phyloP scores from a whole-genome alignment of 306 rosid genomes.

The Cicer pinnatifidum region DNA sequence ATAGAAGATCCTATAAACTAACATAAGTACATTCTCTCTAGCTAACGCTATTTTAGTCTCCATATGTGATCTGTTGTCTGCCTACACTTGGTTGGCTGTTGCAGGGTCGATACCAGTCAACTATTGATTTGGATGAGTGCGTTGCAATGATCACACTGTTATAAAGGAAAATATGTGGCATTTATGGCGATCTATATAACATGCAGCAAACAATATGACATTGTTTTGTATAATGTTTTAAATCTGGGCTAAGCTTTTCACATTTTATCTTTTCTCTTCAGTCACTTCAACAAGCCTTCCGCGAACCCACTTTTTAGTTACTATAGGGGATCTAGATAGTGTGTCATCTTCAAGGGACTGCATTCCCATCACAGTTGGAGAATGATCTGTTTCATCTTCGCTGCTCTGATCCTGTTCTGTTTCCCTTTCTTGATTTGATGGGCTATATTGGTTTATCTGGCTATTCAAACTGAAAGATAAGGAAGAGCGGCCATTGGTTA shows the following conservation, averaged over 20 bases:
- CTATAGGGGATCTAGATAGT: conserved; percentile 43
- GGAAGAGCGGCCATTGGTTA: conserved; percentile 48
- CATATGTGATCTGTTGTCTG: conserved; percentile 1
- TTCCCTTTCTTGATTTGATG: conserved; percentile 34
- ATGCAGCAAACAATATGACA: conserved; percentile 34
- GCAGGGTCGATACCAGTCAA: neutral
- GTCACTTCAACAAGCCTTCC: conserved; percentile 84
- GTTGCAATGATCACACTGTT: conserved; percentile 35
- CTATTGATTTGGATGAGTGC: conserved; percentile 27
- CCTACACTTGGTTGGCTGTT: conserved; percentile 21
- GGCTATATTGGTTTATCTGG: conserved; percentile 41
- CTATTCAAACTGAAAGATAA: conserved; percentile 50
- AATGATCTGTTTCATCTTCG: conserved; percentile 44
- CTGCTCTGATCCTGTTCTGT: conserved; percentile 46
- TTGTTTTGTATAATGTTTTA: conserved; percentile 38
- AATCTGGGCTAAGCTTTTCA: conserved; percentile 39
- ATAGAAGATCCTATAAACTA: conserved; percentile 32
- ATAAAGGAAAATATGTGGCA: conserved; percentile 29
- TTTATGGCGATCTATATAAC: conserved; percentile 36
- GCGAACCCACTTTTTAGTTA: conserved; percentile 78
- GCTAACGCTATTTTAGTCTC: conserved; percentile 30
- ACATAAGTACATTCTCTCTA: conserved; percentile 21
- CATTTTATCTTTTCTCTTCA: conserved; percentile 51
- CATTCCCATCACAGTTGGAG: conserved; percentile 48
- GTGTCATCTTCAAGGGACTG: conserved; percentile 50